Evolutionary conservation across 345 rosid genomes (phyloP).

Genomic region (Isatis tinctoria): DNA sequence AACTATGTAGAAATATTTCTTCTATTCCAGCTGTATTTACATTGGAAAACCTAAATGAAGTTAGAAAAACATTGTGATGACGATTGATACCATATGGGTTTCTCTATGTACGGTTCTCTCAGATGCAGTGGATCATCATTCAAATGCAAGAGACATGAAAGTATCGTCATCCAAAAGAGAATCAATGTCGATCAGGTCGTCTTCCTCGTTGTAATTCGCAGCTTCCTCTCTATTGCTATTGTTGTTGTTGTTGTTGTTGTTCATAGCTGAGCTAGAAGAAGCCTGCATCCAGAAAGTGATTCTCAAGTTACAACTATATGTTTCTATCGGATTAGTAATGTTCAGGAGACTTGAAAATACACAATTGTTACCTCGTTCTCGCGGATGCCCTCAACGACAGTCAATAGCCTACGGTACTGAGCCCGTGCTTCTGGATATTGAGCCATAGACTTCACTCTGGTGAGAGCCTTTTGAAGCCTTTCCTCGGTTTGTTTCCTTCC

Average conservation of each 20-base stretch:
- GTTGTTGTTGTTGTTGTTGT: conserved; percentile 36
- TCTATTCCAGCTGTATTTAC: conserved; percentile 28
- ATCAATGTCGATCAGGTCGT: conserved; percentile 51
- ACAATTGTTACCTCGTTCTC: conserved; percentile 52
- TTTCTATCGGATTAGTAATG: neutral
- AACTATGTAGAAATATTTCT: conserved; percentile 3
- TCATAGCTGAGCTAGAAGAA: conserved; percentile 34
- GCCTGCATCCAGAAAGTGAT: conserved; percentile 20
- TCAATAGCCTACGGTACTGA: conserved; percentile 76
- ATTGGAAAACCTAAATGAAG: conserved; percentile 14
- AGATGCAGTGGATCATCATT: conserved; percentile 25
- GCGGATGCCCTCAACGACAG: conserved; percentile 60
- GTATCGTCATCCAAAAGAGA: conserved; percentile 71
- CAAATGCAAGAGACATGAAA: conserved; percentile 72
- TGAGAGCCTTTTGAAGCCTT: conserved; percentile 76
- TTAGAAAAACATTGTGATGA: conserved; percentile 18
- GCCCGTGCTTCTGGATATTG: conserved; percentile 81
- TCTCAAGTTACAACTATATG: neutral
- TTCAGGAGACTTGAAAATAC: neutral
- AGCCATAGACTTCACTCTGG: conserved; percentile 90
- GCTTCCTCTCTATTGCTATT: conserved; percentile 25
- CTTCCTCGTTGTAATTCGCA: conserved; percentile 36
- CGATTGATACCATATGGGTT: neutral
- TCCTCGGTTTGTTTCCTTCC: conserved; percentile 88
- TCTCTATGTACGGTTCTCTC: conserved; percentile 2